Conservation (phyloP, 345 rosid genomes). For the Moricandia moricandioides region DNA sequence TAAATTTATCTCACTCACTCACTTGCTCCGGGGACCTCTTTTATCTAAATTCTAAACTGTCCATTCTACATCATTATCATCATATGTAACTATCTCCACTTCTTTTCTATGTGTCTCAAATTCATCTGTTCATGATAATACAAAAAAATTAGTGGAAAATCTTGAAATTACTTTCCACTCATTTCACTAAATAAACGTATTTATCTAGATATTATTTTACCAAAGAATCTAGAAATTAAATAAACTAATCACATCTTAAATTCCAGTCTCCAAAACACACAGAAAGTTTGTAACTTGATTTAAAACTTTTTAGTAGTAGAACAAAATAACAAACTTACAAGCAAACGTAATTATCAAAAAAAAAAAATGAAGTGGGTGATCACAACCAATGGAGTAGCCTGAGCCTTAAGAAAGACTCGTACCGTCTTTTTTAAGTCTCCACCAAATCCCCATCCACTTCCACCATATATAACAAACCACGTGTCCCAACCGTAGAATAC, state of each 20-base stretch:
- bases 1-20: background rate
- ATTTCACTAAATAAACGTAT: too few species aligned
- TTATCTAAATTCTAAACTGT: background rate
- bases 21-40: background rate
- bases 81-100: background rate
- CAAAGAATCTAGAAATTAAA: too few species aligned
- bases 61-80: background rate
- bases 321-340: background rate
- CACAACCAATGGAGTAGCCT: constrained; percentile 19
- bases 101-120: background rate
- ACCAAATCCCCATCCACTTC: constrained; percentile 27
- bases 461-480: constrained; percentile 33
- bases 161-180: too few species aligned
- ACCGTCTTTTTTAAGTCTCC: constrained; percentile 35
- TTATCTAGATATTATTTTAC: too few species aligned
- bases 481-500: constrained; percentile 9
- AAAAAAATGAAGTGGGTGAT: constrained; percentile 13
- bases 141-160: background rate
- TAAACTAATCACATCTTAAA: too few species aligned
- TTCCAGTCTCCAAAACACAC: too few species aligned
- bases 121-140: background rate
- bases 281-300: too few species aligned
- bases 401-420: constrained; percentile 34
- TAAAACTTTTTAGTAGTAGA: background rate
- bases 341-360: background rate